These are phyloP conservation scores for Pharus latifolius DNA, from an alignment of 176 grass and related monocot genomes.

Conservation along the genomic window DNA sequence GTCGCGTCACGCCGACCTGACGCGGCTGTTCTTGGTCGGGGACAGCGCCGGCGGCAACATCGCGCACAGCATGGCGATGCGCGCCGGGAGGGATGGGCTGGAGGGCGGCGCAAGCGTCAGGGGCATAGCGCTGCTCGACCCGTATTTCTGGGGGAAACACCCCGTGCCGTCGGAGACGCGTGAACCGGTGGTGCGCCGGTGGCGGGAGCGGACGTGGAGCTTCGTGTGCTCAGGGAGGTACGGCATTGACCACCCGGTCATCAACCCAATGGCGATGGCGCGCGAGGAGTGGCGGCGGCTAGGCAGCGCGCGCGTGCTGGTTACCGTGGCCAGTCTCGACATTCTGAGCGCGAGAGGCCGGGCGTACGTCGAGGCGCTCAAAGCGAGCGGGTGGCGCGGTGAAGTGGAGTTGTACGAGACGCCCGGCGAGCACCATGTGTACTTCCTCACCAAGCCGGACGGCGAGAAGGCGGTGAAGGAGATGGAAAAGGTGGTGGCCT, in stretches of 20 bases:
- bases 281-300: conserved; percentile 23
- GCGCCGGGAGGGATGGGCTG: conserved; percentile 20
- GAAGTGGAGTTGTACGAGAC: conserved; percentile 44
- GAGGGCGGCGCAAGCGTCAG: conserved; percentile 4
- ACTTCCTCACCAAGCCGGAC: conserved; percentile 36
- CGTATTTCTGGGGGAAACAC: conserved; percentile 44
- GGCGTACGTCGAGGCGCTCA: conserved; percentile 32
- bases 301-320: conserved; percentile 29
- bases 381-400: conserved; percentile 36
- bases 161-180: conserved; percentile 37
- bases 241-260: conserved; percentile 43
- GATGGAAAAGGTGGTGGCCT: conserved; percentile 34
- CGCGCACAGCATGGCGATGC: conserved; percentile 47
- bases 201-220: conserved; percentile 27
- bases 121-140: conserved; percentile 50
- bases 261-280: conserved; percentile 45
- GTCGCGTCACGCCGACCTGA: conserved; percentile 19
- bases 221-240: conserved; percentile 28
- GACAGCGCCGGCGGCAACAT: conserved; percentile 70
- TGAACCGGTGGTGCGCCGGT: conserved; percentile 11
- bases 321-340: conserved; percentile 55
- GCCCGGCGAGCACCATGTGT: conserved; percentile 46
- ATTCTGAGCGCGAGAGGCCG: conserved; percentile 25
- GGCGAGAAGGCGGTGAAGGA: conserved; percentile 26
- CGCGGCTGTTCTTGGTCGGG: conserved; percentile 37